A percentile compares a stretch with the other conserved stretches of the same genome.
Evolutionary conservation across 2,329 filamentous ascomycete species (phyloP).

Genomic region (Saccharata proteae): DNA sequence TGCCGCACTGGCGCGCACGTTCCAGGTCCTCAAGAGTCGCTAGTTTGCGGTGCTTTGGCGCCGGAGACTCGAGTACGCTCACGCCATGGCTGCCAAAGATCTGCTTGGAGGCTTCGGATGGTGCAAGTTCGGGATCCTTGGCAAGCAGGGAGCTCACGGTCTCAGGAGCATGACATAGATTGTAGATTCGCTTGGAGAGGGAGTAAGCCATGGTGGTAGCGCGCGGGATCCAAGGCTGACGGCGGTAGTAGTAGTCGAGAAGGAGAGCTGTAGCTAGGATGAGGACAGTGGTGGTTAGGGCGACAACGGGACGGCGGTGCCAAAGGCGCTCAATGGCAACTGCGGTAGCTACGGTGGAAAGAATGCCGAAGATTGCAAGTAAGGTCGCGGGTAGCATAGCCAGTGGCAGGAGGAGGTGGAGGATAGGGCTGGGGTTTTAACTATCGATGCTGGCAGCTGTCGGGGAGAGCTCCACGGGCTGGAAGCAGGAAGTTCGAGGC

Average conservation of each 20-base stretch:
- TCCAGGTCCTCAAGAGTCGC: constrained; percentile 34
- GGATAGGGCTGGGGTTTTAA: no score
- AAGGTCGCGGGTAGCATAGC: no score
- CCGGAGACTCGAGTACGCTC: constrained; percentile 15
- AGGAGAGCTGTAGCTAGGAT: background rate
- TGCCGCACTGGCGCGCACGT: constrained; percentile 48
- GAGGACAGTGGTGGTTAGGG: background rate
- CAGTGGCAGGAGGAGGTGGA: no score
- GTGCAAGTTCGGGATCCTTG: constrained; percentile 38
- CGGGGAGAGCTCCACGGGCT: no score
- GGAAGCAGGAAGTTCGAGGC: no score
- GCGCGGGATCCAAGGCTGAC: constrained; percentile 8
- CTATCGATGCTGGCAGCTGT: no score
- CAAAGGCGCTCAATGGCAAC: no score
- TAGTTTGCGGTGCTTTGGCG: constrained; percentile 10
- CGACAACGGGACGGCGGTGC: no score
- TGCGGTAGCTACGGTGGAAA: no score
- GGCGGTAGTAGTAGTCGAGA: constrained; percentile 5
- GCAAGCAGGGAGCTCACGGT: constrained; percentile 48
- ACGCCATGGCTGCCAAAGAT: constrained; percentile 36
- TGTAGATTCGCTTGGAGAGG: constrained; percentile 25
- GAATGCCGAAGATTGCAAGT: no score
- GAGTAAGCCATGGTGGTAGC: constrained; percentile 10
- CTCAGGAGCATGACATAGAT: constrained; percentile 51
- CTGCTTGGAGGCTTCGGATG: constrained; percentile 42